These are phyloP conservation scores for Candida sanyaensis DNA, from an alignment of 1,139 yeast species.

Conservation along the genomic window DNA sequence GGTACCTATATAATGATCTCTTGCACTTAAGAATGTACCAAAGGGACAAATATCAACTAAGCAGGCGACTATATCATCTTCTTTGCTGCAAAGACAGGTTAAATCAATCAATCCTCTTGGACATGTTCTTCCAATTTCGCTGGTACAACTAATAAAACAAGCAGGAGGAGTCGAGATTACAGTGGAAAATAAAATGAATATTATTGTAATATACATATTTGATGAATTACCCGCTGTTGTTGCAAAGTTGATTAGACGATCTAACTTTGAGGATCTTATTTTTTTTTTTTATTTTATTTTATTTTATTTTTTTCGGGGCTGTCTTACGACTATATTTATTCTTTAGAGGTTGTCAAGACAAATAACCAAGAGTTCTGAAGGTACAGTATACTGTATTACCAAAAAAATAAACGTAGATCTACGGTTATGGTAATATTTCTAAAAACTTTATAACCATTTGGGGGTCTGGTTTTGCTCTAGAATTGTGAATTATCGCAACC, in stretches of 20 bases:
- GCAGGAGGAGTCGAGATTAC: slow-evolving; percentile 54
- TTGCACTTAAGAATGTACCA: slow-evolving; percentile 47
- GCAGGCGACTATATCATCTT: slow-evolving; percentile 44
- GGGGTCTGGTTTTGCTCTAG: no score
- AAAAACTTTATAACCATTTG: no score
- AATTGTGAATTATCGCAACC: no score
- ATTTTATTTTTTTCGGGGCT: no score
- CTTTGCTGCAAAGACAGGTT: slow-evolving; percentile 40
- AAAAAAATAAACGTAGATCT: no score
- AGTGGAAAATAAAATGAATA: not conserved
- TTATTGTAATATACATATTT: slow-evolving; percentile 2
- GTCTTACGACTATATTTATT: no score
- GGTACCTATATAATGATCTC: slow-evolving; percentile 58
- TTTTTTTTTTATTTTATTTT: not conserved
- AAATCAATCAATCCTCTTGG: slow-evolving; percentile 33
- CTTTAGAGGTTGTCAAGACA: no score
- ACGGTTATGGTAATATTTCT: no score
- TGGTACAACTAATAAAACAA: slow-evolving; percentile 49
- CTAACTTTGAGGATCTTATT: not conserved
- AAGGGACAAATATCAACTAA: slow-evolving; percentile 50
- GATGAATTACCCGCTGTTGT: slow-evolving; percentile 7
- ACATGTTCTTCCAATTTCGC: slow-evolving; percentile 38
- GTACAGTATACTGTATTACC: no score
- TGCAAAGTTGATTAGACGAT: not conserved
- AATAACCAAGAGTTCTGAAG: no score